phyloP scores from a whole-genome alignment of 176 grass and related monocot genomes.

The Triticum timopheevii region DNA sequence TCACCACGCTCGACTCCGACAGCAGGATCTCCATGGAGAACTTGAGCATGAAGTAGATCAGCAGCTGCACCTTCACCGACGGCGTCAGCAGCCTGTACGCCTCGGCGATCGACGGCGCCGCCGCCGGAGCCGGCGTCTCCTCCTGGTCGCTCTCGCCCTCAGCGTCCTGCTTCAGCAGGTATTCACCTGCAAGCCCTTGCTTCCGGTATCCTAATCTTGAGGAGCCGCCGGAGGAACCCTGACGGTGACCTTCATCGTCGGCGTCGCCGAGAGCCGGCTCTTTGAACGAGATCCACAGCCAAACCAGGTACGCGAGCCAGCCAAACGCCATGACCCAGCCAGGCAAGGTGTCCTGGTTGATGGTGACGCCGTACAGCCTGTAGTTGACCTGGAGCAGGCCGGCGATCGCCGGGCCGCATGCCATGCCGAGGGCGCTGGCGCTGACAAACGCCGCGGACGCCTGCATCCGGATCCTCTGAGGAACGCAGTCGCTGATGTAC shows the following conservation, averaged over 20 bases:
- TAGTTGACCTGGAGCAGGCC: constrained; percentile 11
- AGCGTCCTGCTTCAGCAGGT: constrained; percentile 1
- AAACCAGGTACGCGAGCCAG: background rate
- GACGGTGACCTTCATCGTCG: background rate
- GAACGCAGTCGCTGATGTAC: constrained; percentile 14
- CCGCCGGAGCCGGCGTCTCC: background rate
- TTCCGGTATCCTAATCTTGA: background rate
- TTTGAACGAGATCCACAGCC: background rate
- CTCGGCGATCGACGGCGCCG: background rate
- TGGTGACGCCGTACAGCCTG: background rate
- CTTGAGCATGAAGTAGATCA: constrained; percentile 20
- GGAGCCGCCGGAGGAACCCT: background rate
- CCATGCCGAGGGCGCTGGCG: constrained; percentile 13
- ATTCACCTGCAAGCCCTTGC: background rate
- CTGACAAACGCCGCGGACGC: constrained; percentile 5
- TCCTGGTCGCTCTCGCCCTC: background rate
- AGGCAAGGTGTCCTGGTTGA: background rate
- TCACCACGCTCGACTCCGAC: constrained; percentile 15
- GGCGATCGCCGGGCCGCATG: constrained; percentile 1
- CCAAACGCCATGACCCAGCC: constrained; percentile 9
- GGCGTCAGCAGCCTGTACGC: background rate
- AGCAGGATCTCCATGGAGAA: constrained; percentile 18
- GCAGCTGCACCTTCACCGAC: constrained; percentile 1
- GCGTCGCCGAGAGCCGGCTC: background rate
- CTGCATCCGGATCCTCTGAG: constrained; percentile 16